phyloP scores from a whole-genome alignment of 2,329 filamentous ascomycete genomes.

The Pseudonectria foliicola region DNA sequence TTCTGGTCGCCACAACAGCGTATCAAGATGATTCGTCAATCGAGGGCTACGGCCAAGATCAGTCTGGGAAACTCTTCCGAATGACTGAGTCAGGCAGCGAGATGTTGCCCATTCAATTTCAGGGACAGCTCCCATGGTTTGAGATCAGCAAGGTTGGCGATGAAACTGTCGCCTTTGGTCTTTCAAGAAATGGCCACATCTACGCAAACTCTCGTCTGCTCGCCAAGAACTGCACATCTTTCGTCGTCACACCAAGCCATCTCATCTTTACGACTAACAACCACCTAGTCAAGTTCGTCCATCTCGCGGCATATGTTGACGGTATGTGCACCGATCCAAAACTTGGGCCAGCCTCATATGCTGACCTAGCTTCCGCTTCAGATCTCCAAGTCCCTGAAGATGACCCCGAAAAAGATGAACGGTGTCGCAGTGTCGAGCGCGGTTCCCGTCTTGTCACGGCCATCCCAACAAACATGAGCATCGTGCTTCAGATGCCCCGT shows the following conservation, averaged over 20 bases:
- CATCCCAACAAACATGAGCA: constrained; percentile 77
- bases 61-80: constrained; percentile 37
- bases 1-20: constrained; percentile 24
- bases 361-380: constrained; percentile 28
- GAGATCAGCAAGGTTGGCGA: constrained; percentile 39
- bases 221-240: constrained; percentile 87
- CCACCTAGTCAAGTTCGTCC: constrained; percentile 90
- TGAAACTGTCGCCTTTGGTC: constrained; percentile 46
- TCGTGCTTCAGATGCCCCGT: constrained; percentile 90
- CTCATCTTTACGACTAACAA: constrained; percentile 88
- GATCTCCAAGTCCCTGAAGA: constrained; percentile 78
- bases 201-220: constrained; percentile 70
- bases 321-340: constrained; percentile 37
- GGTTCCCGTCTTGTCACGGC: constrained; percentile 82
- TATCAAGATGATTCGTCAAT: constrained; percentile 23
- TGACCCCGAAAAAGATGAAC: constrained; percentile 84
- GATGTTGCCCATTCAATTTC: constrained; percentile 33
- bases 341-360: too few relatives aligned
- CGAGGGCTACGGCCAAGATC: constrained; percentile 39
- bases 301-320: constrained; percentile 56
- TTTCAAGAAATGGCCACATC: constrained; percentile 70
- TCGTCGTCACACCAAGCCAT: constrained; percentile 72
- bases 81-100: constrained; percentile 27
- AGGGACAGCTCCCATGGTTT: constrained; percentile 45
- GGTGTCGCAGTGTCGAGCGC: constrained; percentile 86